Evolutionary conservation across 2,329 filamentous ascomycete genomes (phyloP).

Genomic region (Biscogniauxia mediterranea): DNA sequence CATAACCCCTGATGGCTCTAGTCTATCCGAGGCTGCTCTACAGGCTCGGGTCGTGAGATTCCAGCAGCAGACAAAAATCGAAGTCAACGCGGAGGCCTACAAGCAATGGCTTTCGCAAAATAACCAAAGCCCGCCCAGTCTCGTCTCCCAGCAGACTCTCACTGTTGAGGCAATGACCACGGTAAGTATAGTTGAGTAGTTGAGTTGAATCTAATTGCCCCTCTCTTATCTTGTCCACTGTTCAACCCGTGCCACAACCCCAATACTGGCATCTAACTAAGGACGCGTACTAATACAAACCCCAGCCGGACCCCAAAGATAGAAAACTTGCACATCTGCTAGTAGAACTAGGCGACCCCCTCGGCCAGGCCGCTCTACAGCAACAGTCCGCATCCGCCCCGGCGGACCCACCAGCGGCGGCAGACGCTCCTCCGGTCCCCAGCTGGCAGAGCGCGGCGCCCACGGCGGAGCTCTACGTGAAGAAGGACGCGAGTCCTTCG

Average conservation of each 20-base stretch:
- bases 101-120: constrained; percentile 25
- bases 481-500: constrained; percentile 19
- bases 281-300: constrained; percentile 2
- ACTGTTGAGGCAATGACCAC: constrained; percentile 19
- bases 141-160: constrained; percentile 27
- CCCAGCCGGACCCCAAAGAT: constrained; percentile 19
- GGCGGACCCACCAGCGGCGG: constrained; percentile 6
- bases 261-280: no score
- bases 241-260: not conserved
- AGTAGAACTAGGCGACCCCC: constrained; percentile 21
- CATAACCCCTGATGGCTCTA: constrained; percentile 8
- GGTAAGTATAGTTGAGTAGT: constrained; percentile 13
- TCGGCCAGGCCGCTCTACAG: constrained; percentile 19
- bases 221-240: not conserved
- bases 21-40: constrained; percentile 24
- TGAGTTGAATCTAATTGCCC: not conserved
- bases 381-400: constrained; percentile 7
- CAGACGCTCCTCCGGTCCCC: constrained; percentile 21
- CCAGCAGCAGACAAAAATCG: constrained; percentile 27
- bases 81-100: constrained; percentile 27
- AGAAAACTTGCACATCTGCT: constrained; percentile 22
- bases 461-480: constrained; percentile 31
- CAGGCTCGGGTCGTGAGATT: constrained; percentile 27
- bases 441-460: constrained; percentile 34
- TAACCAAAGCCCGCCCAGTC: constrained; percentile 15